A percentile compares a stretch with the other conserved stretches of the same genome.
phyloP scores from a whole-genome alignment of 305 asterid species.

The Fraxinus ornus region DNA sequence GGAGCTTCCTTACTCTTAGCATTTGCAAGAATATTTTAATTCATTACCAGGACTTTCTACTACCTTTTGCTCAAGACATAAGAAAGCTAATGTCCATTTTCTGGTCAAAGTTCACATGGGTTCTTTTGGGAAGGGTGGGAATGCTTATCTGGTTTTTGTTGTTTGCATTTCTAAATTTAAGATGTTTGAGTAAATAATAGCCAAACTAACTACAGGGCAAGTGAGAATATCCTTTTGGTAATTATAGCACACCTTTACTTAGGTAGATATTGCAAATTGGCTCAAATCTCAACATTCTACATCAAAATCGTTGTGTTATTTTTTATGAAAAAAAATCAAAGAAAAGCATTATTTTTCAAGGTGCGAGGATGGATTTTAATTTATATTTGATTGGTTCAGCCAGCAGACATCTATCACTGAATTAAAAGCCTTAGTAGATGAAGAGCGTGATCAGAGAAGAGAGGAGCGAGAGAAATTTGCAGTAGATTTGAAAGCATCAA shows the following conservation, averaged over 20 bases:
- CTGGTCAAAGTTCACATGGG: slow-evolving; percentile 4
- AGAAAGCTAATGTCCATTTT: background rate
- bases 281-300: background rate
- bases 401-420: slow-evolving; percentile 82
- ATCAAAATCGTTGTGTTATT: background rate
- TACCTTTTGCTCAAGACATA: background rate
- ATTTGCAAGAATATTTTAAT: no score
- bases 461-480: slow-evolving; percentile 87
- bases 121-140: background rate
- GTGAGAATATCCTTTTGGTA: background rate
- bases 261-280: background rate
- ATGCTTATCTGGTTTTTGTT: slow-evolving; percentile 8
- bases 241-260: background rate
- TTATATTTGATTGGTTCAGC: slow-evolving; percentile 52
- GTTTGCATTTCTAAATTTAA: background rate
- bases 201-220: background rate
- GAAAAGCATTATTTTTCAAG: slow-evolving; percentile 8
- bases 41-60: background rate
- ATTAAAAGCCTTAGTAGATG: slow-evolving; percentile 69
- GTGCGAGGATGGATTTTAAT: background rate
- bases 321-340: background rate
- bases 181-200: background rate
- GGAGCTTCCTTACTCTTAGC: no score
- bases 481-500: slow-evolving; percentile 58
- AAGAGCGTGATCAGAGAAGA: slow-evolving; percentile 91